Evolutionary conservation across 2,329 filamentous ascomycete species (phyloP).

Genomic region (Huntiella savannae): DNA sequence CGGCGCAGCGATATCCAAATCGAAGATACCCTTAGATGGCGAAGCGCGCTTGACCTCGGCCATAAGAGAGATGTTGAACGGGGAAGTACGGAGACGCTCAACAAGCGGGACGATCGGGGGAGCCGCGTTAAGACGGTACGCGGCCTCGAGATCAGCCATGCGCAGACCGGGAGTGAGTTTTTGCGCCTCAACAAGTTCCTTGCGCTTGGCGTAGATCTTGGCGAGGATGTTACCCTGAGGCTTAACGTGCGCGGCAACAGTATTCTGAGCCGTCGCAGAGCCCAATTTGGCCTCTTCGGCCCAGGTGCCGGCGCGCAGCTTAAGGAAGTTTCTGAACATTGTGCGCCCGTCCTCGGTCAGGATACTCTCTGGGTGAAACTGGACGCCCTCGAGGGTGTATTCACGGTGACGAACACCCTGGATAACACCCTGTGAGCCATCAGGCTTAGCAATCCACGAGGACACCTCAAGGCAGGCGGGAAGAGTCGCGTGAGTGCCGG

Average conservation of each 20-base stretch:
- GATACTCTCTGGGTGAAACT: slow-evolving; percentile 96
- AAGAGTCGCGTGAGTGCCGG: slow-evolving; percentile 73
- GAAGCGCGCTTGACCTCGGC: slow-evolving; percentile 95
- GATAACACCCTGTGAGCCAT: slow-evolving; percentile 68
- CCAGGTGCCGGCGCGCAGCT: slow-evolving; percentile 82
- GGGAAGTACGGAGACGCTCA: slow-evolving; percentile 58
- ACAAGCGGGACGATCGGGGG: slow-evolving; percentile 71
- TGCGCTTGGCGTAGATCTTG: slow-evolving; percentile 72
- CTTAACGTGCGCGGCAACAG: slow-evolving; percentile 31
- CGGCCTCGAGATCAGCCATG: slow-evolving; percentile 63
- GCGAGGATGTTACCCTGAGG: slow-evolving; percentile 58
- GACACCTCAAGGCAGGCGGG: slow-evolving; percentile 75
- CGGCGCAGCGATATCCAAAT: slow-evolving; percentile 69
- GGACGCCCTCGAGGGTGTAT: slow-evolving; percentile 80
- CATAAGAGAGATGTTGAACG: slow-evolving; percentile 82
- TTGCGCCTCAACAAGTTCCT: slow-evolving; percentile 55
- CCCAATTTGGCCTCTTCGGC: slow-evolving; percentile 49
- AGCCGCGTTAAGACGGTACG: slow-evolving; percentile 67
- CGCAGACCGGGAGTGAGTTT: slow-evolving; percentile 73
- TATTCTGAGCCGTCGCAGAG: slow-evolving; percentile 18
- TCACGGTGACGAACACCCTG: slow-evolving; percentile 94
- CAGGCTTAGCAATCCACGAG: slow-evolving; percentile 66
- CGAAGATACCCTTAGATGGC: slow-evolving; percentile 89
- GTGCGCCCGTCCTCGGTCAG: slow-evolving; percentile 69
- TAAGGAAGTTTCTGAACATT: slow-evolving; percentile 87